Percentiles rank a stretch among this genome's conserved stretches.
phyloP scores from a whole-genome alignment of 495 filamentous ascomycete genomes.

The Aspergillus funiculosus region DNA sequence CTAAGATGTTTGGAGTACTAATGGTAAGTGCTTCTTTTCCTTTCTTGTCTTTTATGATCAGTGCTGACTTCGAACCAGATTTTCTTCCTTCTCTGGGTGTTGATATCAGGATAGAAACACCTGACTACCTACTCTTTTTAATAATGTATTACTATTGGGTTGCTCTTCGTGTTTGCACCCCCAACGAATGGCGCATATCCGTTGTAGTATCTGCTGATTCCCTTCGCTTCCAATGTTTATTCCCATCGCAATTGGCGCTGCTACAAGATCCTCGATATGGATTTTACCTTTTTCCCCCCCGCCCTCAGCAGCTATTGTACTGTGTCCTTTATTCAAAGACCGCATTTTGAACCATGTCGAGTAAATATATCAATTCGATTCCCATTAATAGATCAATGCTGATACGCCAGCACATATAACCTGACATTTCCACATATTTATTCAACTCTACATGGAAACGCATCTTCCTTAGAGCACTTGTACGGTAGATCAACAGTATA shows the following conservation, averaged over 20 bases:
- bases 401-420: too few species aligned
- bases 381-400: too few species aligned
- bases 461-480: too few species aligned
- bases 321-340: not conserved
- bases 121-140: conserved; percentile 16
- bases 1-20: conserved; percentile 96
- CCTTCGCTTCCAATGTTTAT: not conserved
- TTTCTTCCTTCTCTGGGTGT: conserved; percentile 57
- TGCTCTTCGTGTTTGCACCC: not conserved
- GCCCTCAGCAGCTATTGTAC: not conserved
- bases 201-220: not conserved
- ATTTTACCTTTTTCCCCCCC: not conserved
- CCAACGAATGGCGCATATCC: conserved; percentile 4
- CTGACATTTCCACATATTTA: too few species aligned
- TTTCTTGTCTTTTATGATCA: conserved; percentile 17
- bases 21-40: conserved; percentile 55
- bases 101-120: conserved; percentile 47
- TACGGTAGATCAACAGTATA: too few species aligned
- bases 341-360: not conserved
- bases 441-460: too few species aligned
- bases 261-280: conserved; percentile 8
- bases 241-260: conserved; percentile 8
- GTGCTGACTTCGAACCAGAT: conserved; percentile 26
- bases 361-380: conserved; percentile 1
- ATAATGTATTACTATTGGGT: conserved; percentile 39